phyloP scores from a whole-genome alignment of 2,329 filamentous ascomycete genomes.

The Penicillium paneum region DNA sequence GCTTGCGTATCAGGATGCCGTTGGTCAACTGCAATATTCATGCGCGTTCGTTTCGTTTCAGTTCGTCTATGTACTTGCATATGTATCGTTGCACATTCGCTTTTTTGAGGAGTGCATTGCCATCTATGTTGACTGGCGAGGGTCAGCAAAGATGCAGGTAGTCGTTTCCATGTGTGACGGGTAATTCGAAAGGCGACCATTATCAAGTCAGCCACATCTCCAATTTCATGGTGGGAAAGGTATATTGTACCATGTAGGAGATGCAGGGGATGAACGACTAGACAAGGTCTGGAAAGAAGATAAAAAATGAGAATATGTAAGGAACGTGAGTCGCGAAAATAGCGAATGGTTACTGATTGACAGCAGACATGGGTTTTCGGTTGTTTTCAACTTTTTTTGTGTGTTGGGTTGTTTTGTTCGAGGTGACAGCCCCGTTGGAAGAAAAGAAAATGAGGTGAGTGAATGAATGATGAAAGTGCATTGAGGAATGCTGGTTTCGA shows the following conservation, averaged over 20 bases:
- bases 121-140: neutral
- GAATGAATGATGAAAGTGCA: slow-evolving; percentile 9
- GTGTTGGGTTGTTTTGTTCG: neutral
- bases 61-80: slow-evolving; percentile 27
- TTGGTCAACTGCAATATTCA: slow-evolving; percentile 22
- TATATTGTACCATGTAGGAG: neutral
- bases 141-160: slow-evolving; percentile 3
- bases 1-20: slow-evolving; percentile 23
- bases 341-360: slow-evolving; percentile 2
- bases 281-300: slow-evolving; percentile 11
- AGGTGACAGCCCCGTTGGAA: neutral
- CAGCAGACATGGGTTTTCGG: slow-evolving; percentile 1
- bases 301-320: slow-evolving; percentile 15
- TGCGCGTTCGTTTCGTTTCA: slow-evolving; percentile 27
- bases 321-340: slow-evolving; percentile 17
- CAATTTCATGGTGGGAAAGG: neutral
- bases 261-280: slow-evolving; percentile 7
- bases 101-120: slow-evolving; percentile 12
- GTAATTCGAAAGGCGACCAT: slow-evolving; percentile 19
- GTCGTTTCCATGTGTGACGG: slow-evolving; percentile 11
- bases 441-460: slow-evolving; percentile 14
- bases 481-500: neutral
- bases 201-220: slow-evolving; percentile 1
- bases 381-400: neutral
- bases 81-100: slow-evolving; percentile 26